A percentile compares a stretch with the other conserved stretches of the same genome.
These are phyloP conservation scores for Mortierella sp. DNA, from an alignment of 371 early-diverging fungal genomes.

Conservation along the genomic window DNA sequence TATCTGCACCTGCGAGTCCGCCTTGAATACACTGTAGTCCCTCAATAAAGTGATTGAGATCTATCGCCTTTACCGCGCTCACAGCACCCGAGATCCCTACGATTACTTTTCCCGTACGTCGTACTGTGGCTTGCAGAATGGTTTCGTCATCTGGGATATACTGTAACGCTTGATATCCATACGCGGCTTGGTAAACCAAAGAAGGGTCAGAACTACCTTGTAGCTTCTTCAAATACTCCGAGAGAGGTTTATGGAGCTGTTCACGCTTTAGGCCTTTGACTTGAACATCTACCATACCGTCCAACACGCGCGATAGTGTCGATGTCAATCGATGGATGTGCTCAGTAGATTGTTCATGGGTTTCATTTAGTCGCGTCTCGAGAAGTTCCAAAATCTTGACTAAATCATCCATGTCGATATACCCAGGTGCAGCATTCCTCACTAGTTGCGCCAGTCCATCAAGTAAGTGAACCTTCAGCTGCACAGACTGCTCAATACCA, in stretches of 20 bases:
- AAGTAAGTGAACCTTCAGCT: no score
- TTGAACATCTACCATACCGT: slow-evolving; percentile 15
- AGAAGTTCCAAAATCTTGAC: slow-evolving; percentile 11
- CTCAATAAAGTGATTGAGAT: slow-evolving; percentile 3
- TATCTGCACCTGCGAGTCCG: not conserved
- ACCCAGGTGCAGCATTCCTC: not conserved
- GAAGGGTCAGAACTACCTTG: slow-evolving; percentile 13
- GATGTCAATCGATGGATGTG: slow-evolving; percentile 1
- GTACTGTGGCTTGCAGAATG: no score
- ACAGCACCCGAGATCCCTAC: not conserved
- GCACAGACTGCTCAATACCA: no score
- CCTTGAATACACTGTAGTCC: slow-evolving; percentile 7
- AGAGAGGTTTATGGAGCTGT: slow-evolving; percentile 10
- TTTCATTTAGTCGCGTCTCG: slow-evolving; percentile 4
- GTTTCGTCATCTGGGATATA: no score
- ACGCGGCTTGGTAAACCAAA: slow-evolving; percentile 14
- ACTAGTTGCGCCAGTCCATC: slow-evolving; percentile 1
- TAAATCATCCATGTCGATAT: slow-evolving; percentile 14
- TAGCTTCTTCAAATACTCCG: not conserved
- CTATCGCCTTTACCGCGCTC: slow-evolving; percentile 11
- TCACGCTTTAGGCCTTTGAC: slow-evolving; percentile 16
- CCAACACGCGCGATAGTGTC: slow-evolving; percentile 12
- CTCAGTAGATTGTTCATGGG: slow-evolving; percentile 7
- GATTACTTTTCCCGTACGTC: no score
- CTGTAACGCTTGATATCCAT: slow-evolving; percentile 17